Evolutionary conservation across 306 rosid species (phyloP).

Genomic region (Arachis hypogaea): DNA sequence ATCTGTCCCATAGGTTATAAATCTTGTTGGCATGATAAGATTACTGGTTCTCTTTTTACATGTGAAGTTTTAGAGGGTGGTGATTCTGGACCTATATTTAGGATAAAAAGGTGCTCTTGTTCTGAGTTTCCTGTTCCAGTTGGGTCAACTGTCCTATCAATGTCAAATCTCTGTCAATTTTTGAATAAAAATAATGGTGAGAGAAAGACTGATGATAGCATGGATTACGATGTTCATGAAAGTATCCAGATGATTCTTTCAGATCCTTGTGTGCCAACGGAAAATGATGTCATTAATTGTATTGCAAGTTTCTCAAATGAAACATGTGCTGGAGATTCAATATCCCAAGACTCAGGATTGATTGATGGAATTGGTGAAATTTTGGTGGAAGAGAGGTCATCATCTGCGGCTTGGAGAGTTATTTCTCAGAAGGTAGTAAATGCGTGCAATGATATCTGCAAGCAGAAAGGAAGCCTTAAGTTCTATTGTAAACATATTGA

Average conservation of each 20-base stretch:
- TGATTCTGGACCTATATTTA: slow-evolving; percentile 88
- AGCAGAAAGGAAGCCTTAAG: slow-evolving; percentile 63
- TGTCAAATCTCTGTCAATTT: slow-evolving; percentile 46
- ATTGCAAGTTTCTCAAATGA: slow-evolving; percentile 50
- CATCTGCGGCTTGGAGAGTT: slow-evolving; percentile 74
- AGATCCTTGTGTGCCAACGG: slow-evolving; percentile 66
- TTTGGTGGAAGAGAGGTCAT: slow-evolving; percentile 71
- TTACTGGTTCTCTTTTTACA: slow-evolving; percentile 84
- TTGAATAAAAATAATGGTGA: slow-evolving; percentile 48
- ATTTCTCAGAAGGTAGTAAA: slow-evolving; percentile 62
- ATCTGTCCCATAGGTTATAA: slow-evolving; percentile 81
- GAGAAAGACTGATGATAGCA: slow-evolving; percentile 40
- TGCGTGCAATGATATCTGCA: slow-evolving; percentile 64
- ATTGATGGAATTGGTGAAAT: slow-evolving; percentile 84
- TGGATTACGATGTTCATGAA: slow-evolving; percentile 52
- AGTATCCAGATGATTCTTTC: slow-evolving; percentile 67
- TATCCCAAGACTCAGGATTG: slow-evolving; percentile 38
- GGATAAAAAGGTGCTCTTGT: slow-evolving; percentile 77
- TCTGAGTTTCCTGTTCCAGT: slow-evolving; percentile 60
- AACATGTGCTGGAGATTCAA: slow-evolving; percentile 42
- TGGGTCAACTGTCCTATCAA: slow-evolving; percentile 65
- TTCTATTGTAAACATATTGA: slow-evolving; percentile 74
- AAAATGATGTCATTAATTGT: slow-evolving; percentile 75
- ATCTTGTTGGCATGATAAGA: slow-evolving; percentile 93
- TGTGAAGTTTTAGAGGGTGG: slow-evolving; percentile 89